phyloP scores from a whole-genome alignment of 306 rosid species.

The Herpetospermum pedunculosum region DNA sequence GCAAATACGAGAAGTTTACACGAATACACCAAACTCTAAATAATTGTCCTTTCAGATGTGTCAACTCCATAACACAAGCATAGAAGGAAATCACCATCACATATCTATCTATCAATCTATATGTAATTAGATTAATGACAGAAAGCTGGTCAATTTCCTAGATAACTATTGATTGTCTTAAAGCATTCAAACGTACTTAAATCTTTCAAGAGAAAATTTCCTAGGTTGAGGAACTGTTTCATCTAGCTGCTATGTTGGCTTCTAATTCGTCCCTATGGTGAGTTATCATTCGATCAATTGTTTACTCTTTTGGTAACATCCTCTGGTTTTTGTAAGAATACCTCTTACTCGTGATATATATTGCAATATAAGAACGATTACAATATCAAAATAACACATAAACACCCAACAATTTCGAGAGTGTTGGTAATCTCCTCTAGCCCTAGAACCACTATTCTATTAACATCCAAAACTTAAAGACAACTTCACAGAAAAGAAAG shows the following conservation, averaged over 20 bases:
- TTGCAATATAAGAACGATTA: too few relatives aligned
- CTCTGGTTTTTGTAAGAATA: neutral
- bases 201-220: neutral
- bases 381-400: too few relatives aligned
- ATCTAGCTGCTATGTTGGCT: neutral
- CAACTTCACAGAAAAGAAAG: too few relatives aligned
- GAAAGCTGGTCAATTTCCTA: neutral
- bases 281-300: neutral
- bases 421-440: too few relatives aligned
- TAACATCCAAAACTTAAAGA: too few relatives aligned
- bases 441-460: too few relatives aligned
- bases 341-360: too few relatives aligned
- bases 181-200: neutral
- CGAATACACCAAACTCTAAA: neutral
- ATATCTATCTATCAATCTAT: too few relatives aligned
- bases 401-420: too few relatives aligned
- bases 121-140: too few relatives aligned
- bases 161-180: neutral
- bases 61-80: neutral
- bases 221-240: neutral
- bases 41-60: neutral
- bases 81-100: neutral
- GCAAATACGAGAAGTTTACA: conserved; percentile 12
- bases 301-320: neutral
- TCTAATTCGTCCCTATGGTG: neutral